Conservation (phyloP, 768 basidiomycete genomes). For the Tremella mesenterica region DNA sequence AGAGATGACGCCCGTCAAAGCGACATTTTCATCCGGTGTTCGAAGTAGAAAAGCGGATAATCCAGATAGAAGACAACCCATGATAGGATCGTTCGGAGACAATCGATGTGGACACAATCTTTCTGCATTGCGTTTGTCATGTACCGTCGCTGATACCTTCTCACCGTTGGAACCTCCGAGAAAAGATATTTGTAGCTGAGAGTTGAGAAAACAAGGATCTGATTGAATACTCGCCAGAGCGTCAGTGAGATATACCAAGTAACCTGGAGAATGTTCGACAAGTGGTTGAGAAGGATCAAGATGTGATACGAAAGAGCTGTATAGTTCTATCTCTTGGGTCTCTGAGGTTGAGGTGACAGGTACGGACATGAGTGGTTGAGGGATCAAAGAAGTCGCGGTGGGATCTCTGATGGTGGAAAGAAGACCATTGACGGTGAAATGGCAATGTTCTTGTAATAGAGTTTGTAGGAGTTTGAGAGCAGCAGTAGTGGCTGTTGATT, state of each 20-base stretch:
- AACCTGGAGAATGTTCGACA: conserved; percentile 43
- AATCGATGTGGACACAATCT: conserved; percentile 47
- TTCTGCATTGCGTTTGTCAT: too few relatives aligned
- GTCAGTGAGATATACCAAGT: conserved; percentile 49
- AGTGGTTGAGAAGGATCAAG: conserved; percentile 29
- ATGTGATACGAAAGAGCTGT: conserved; percentile 30
- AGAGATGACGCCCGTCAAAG: conserved; percentile 71
- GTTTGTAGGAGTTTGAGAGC: conserved; percentile 74
- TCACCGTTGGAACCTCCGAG: conserved; percentile 3
- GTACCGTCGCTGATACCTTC: background rate
- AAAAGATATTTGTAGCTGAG: conserved; percentile 52
- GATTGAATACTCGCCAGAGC: conserved; percentile 69
- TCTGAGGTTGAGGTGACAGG: conserved; percentile 48
- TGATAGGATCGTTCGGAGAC: conserved; percentile 65
- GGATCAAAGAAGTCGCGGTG: conserved; percentile 56
- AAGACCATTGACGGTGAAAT: conserved; percentile 56
- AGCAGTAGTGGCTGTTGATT: conserved; percentile 59
- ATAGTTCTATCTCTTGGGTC: conserved; percentile 33
- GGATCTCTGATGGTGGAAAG: conserved; percentile 63
- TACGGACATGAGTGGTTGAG: conserved; percentile 37
- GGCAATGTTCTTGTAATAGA: conserved; percentile 62
- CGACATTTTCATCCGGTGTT: conserved; percentile 76
- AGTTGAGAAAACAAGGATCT: conserved; percentile 65
- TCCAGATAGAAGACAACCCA: conserved; percentile 61
- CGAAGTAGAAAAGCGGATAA: conserved; percentile 75